Conservation (phyloP, 768 basidiomycete species). For the Exidia glandulosa region DNA sequence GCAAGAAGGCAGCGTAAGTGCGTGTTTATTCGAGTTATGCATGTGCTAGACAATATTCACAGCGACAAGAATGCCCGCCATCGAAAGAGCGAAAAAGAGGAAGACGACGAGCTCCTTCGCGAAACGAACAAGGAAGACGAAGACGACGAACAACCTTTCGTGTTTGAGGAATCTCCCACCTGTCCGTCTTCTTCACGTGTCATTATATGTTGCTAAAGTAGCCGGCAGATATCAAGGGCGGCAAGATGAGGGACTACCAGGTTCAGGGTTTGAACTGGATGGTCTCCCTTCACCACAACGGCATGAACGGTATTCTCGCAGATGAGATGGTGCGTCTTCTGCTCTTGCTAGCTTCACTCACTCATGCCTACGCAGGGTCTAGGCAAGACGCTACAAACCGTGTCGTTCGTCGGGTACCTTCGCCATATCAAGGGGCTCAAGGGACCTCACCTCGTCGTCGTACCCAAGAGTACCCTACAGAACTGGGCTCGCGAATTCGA, state of each 20-base stretch:
- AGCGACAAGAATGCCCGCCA: constrained; percentile 75
- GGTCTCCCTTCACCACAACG: constrained; percentile 92
- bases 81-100: constrained; percentile 95
- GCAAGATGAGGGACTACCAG: constrained; percentile 88
- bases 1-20: constrained; percentile 68
- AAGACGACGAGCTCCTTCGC: constrained; percentile 90
- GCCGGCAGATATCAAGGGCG: constrained; percentile 62
- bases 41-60: constrained; percentile 6
- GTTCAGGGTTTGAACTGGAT: constrained; percentile 96
- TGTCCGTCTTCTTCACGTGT: constrained; percentile 37
- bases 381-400: constrained; percentile 96
- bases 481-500: constrained; percentile 95
- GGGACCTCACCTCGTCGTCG: constrained; percentile 91
- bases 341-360: neutral
- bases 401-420: constrained; percentile 92
- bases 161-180: constrained; percentile 88
- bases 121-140: constrained; percentile 71
- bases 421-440: constrained; percentile 64
- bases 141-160: constrained; percentile 81
- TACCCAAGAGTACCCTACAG: constrained; percentile 96
- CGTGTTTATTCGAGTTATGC: neutral
- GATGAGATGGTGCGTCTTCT: constrained; percentile 72
- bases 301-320: constrained; percentile 91
- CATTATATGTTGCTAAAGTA: constrained; percentile 1
- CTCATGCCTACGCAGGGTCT: constrained; percentile 51